Evolutionary conservation across 1,139 yeast genomes (phyloP).

Genomic region (Yamadazyma sp.): DNA sequence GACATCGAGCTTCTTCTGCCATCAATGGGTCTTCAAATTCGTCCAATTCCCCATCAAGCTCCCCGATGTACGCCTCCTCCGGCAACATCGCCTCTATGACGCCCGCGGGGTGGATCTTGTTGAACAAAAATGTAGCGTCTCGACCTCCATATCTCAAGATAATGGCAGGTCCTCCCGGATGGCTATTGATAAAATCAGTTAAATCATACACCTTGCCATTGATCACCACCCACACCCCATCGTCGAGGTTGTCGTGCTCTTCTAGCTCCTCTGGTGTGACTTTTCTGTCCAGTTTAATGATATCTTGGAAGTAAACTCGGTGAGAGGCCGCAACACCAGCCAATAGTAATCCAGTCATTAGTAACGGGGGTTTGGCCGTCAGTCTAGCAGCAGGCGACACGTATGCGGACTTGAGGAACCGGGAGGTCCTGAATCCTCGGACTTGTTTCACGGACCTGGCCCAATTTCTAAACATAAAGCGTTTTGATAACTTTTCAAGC

Average conservation of each 20-base stretch:
- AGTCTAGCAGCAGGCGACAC: neutral
- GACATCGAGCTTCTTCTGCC: slow-evolving; percentile 13
- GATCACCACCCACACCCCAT: slow-evolving; percentile 25
- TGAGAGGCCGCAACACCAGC: slow-evolving; percentile 1
- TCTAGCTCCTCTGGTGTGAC: slow-evolving; percentile 11
- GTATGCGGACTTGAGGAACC: neutral
- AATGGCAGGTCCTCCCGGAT: slow-evolving; percentile 26
- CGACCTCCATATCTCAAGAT: slow-evolving; percentile 25
- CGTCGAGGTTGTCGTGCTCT: slow-evolving; percentile 13
- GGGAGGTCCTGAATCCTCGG: neutral
- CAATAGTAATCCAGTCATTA: slow-evolving; percentile 2
- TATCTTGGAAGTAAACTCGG: neutral
- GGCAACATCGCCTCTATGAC: slow-evolving; percentile 17
- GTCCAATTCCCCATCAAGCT: slow-evolving; percentile 14
- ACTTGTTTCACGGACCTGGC: neutral
- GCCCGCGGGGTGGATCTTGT: slow-evolving; percentile 17
- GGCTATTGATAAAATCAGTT: slow-evolving; percentile 21
- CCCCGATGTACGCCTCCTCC: slow-evolving; percentile 12
- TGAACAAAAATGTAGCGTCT: slow-evolving; percentile 20
- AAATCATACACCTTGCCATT: slow-evolving; percentile 27
- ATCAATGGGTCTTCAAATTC: slow-evolving; percentile 12
- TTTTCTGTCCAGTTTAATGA: slow-evolving; percentile 9
- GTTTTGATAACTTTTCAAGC: neutral
- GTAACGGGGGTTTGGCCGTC: neutral
- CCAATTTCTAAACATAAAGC: neutral